phyloP scores from a whole-genome alignment of 2,329 filamentous ascomycete species.

The Xylogone sp. region DNA sequence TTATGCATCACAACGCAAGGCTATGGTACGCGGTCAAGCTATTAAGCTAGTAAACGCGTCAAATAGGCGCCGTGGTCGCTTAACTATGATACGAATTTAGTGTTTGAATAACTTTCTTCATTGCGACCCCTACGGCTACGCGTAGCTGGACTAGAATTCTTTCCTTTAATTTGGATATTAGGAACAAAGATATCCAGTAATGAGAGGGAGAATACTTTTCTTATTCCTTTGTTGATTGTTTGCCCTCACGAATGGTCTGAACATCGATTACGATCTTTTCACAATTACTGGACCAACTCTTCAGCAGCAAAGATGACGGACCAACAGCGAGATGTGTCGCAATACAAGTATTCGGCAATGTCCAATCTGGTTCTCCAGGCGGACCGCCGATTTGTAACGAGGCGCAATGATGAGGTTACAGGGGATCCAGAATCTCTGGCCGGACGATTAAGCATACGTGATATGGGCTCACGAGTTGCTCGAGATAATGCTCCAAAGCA shows the following conservation, averaged over 20 bases:
- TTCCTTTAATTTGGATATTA: not conserved
- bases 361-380: constrained; percentile 99
- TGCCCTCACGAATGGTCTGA: constrained; percentile 4
- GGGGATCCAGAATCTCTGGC: constrained; percentile 97
- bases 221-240: not conserved
- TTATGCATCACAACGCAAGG: too few relatives aligned
- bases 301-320: constrained; percentile 58
- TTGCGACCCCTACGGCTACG: too few relatives aligned
- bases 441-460: constrained; percentile 84
- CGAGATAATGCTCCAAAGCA: constrained; percentile 77
- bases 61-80: constrained; percentile 3
- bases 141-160: not conserved
- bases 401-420: constrained; percentile 89
- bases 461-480: constrained; percentile 86
- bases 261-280: not conserved
- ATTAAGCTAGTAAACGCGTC: not conserved
- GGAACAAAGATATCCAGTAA: not conserved
- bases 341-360: constrained; percentile 99
- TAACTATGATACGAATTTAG: not conserved
- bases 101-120: not conserved
- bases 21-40: too few relatives aligned
- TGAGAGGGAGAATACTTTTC: not conserved
- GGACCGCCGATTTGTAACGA: constrained; percentile 91
- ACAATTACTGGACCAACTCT: constrained; percentile 22
- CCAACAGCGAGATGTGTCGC: constrained; percentile 77